Conservation (phyloP, 139 green algal genomes). For the Closterium sp. region DNA sequence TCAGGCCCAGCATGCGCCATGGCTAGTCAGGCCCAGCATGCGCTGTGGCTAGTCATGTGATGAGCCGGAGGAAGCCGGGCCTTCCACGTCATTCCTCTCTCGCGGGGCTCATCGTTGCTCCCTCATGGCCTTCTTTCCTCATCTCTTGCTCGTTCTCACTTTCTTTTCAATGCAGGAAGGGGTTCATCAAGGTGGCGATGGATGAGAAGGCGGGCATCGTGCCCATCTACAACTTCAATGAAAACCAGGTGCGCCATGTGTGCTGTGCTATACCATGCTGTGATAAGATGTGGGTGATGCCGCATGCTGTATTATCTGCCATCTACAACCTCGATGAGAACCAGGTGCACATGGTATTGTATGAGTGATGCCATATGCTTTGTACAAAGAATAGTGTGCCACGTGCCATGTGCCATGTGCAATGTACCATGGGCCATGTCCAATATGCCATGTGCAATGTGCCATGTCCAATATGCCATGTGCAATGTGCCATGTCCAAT, state of each 20-base stretch:
- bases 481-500: not conserved
- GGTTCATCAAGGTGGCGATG: constrained; percentile 44
- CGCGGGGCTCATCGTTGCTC: not conserved
- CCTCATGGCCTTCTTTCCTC: not conserved
- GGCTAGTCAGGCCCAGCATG: too few relatives aligned
- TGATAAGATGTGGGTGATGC: not conserved
- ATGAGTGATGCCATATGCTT: not conserved
- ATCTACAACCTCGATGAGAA: not conserved
- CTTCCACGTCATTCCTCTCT: too few relatives aligned
- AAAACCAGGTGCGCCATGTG: constrained; percentile 37
- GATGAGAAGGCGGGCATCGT: constrained; percentile 28
- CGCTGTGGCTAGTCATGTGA: too few relatives aligned
- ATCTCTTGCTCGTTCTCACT: not conserved
- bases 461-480: not conserved
- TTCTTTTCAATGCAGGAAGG: not conserved
- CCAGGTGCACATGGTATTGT: too few relatives aligned
- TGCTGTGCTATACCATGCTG: not conserved
- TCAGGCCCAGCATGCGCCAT: too few relatives aligned
- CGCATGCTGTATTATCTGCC: not conserved
- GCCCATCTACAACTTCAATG: constrained; percentile 43
- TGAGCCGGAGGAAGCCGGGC: too few relatives aligned
- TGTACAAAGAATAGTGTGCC: not conserved
- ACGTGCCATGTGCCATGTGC: not conserved
- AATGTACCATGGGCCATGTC: not conserved
- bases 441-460: not conserved